A percentile compares a stretch with the other conserved stretches of the same genome.
Evolutionary conservation across 2,329 filamentous ascomycete species (phyloP).

Genomic region (Aureobasidium sp.): DNA sequence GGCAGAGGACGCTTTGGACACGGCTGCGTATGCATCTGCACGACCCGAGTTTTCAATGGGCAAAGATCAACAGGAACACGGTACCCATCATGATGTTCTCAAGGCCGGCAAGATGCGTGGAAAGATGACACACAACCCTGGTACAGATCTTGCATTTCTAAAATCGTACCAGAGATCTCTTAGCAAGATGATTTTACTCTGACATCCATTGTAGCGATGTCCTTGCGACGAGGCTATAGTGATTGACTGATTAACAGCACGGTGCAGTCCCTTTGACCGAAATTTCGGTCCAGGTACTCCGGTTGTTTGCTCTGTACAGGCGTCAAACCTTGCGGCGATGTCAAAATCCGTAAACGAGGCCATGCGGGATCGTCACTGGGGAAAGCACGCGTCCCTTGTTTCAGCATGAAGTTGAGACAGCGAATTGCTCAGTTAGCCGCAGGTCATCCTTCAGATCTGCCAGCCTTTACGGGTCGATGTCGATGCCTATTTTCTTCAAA

Average conservation of each 20-base stretch:
- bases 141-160: background rate
- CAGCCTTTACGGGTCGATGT: background rate
- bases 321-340: background rate
- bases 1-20: background rate
- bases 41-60: conserved; percentile 2
- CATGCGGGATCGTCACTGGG: background rate
- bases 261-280: background rate
- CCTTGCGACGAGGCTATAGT: background rate
- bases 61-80: conserved; percentile 11
- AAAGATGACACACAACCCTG: background rate
- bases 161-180: background rate
- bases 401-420: background rate
- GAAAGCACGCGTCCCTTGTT: conserved; percentile 6
- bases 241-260: background rate
- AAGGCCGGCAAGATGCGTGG: background rate
- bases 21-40: conserved; percentile 6
- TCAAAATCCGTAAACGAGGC: background rate
- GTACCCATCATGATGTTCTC: background rate
- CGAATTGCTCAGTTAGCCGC: conserved; percentile 3
- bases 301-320: background rate
- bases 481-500: conserved; percentile 10
- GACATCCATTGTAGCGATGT: background rate
- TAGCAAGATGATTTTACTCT: background rate
- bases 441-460: background rate
- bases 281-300: background rate